Evolutionary conservation across 345 rosid genomes (phyloP).

Genomic region (Triadica sebifera): DNA sequence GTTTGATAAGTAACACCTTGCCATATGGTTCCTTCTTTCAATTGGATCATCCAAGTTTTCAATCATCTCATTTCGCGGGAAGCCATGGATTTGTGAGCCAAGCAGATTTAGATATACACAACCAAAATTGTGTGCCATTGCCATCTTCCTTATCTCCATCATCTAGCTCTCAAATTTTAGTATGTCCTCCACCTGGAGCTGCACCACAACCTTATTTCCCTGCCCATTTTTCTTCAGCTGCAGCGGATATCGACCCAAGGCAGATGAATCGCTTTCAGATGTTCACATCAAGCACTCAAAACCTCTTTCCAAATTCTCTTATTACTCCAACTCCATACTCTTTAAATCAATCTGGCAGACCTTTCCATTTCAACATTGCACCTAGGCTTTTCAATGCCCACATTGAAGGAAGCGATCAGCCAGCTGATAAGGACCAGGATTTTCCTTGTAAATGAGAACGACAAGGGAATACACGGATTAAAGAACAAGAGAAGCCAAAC

Average conservation of each 20-base stretch:
- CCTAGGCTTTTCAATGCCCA: conserved; percentile 34
- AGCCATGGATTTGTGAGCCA: conserved; percentile 29
- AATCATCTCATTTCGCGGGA: conserved; percentile 18
- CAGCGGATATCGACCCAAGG: conserved; percentile 21
- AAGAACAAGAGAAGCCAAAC: neutral
- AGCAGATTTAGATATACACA: conserved; percentile 27
- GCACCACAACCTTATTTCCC: conserved; percentile 23
- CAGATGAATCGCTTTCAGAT: conserved; percentile 52
- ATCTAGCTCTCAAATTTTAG: conserved; percentile 45
- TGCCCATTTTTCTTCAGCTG: conserved; percentile 1
- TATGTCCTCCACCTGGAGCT: conserved; percentile 7
- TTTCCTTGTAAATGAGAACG: conserved; percentile 27
- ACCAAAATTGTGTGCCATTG: conserved; percentile 45
- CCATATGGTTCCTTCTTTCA: conserved; percentile 41
- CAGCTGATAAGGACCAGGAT: conserved; percentile 15
- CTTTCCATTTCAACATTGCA: conserved; percentile 29
- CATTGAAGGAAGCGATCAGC: conserved; percentile 18
- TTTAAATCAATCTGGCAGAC: conserved; percentile 26
- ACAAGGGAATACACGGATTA: conserved; percentile 4
- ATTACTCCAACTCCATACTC: conserved; percentile 18
- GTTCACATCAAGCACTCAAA: conserved; percentile 42
- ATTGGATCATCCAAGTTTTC: conserved; percentile 45
- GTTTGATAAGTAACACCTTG: conserved; percentile 22
- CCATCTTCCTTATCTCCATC: conserved; percentile 48
- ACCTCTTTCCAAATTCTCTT: conserved; percentile 14